Conservation (phyloP, 176 grass and related monocot species). For the Poa pratensis region DNA sequence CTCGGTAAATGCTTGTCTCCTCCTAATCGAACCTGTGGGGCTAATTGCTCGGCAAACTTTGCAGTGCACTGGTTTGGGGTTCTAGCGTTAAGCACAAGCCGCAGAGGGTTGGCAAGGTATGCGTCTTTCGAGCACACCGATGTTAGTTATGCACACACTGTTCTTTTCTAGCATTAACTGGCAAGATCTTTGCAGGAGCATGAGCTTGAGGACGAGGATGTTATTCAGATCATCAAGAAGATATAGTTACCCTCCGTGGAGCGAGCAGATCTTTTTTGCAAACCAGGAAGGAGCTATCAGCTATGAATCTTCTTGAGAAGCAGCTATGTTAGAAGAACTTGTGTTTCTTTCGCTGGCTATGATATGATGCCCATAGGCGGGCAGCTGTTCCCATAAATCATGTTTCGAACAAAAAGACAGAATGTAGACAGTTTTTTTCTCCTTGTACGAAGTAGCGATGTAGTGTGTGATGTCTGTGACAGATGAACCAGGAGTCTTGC, state of each 20-base stretch:
- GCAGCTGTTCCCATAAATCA: not conserved
- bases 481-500: not conserved
- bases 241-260: slow-evolving; percentile 40
- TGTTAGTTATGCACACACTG: not conserved
- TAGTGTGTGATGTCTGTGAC: slow-evolving; percentile 24
- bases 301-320: slow-evolving; percentile 38
- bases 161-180: slow-evolving; percentile 4
- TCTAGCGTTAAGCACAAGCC: slow-evolving; percentile 97
- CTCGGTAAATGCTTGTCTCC: not conserved
- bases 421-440: slow-evolving; percentile 18
- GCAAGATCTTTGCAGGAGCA: slow-evolving; percentile 59
- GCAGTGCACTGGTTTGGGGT: slow-evolving; percentile 91
- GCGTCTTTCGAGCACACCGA: not conserved
- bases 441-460: not conserved
- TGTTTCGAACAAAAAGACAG: slow-evolving; percentile 13
- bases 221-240: slow-evolving; percentile 98
- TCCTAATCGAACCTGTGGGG: not conserved
- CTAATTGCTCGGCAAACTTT: slow-evolving; percentile 33
- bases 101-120: slow-evolving; percentile 95
- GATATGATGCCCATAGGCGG: slow-evolving; percentile 3
- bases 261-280: not conserved
- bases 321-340: not conserved
- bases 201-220: slow-evolving; percentile 97
- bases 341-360: not conserved
- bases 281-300: slow-evolving; percentile 24